phyloP scores from a whole-genome alignment of 2,329 filamentous ascomycete genomes.

The Acarospora socialis region DNA sequence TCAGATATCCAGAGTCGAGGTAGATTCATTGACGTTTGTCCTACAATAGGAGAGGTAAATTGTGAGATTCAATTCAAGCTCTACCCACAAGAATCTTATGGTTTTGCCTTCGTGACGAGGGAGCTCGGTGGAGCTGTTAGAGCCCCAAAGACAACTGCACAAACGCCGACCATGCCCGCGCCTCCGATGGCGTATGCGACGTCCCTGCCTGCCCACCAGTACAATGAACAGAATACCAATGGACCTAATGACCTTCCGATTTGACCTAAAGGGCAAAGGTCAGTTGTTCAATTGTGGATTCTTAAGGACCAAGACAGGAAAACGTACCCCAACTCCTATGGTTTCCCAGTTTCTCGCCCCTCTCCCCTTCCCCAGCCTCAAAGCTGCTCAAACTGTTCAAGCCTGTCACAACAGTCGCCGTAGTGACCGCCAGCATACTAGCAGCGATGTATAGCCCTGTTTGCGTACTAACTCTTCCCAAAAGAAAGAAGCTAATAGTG shows the following conservation, averaged over 20 bases:
- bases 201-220: conserved; percentile 95
- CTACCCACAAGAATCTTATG: too few relatives aligned
- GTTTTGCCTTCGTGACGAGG: background rate
- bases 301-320: background rate
- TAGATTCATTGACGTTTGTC: too few relatives aligned
- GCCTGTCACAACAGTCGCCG: conserved; percentile 86
- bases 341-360: conserved; percentile 74
- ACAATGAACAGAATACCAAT: conserved; percentile 80
- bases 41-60: too few relatives aligned
- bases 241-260: conserved; percentile 77
- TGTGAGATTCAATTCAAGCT: too few relatives aligned
- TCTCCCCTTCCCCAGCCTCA: conserved; percentile 64
- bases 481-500: conserved; percentile 63
- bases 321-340: conserved; percentile 49
- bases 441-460: conserved; percentile 66
- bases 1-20: too few relatives aligned
- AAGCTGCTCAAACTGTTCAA: conserved; percentile 86
- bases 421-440: conserved; percentile 73
- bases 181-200: conserved; percentile 72
- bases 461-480: conserved; percentile 55
- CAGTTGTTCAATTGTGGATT: conserved; percentile 25
- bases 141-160: conserved; percentile 53
- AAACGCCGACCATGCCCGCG: conserved; percentile 62
- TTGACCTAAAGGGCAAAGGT: conserved; percentile 43
- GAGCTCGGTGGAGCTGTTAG: conserved; percentile 47